Evolutionary conservation across 148 eudicot genomes (phyloP).

Genomic region (Pouteria glomerata): DNA sequence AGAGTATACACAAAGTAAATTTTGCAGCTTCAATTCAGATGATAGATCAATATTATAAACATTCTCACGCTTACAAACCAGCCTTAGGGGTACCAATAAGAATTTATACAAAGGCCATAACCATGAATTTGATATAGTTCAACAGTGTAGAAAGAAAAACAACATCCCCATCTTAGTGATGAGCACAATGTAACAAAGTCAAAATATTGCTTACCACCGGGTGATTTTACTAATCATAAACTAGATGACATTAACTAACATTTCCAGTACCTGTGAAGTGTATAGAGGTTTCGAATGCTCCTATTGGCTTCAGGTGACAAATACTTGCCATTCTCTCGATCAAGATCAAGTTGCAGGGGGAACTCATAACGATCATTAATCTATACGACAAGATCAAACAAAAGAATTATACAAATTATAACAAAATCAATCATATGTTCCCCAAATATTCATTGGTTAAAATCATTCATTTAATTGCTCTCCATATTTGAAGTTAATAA

Average conservation of each 20-base stretch:
- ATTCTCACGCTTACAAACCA: not conserved
- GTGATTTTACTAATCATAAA: too few species aligned
- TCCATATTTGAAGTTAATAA: not conserved
- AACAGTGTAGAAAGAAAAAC: not conserved
- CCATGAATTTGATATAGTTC: not conserved
- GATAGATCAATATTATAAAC: not conserved
- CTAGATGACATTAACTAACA: not conserved
- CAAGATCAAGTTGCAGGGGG: constrained; percentile 92
- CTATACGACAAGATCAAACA: constrained; percentile 25
- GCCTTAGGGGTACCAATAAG: too few species aligned
- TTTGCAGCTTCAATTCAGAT: constrained; percentile 4
- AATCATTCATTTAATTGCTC: not conserved
- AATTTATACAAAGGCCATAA: not conserved
- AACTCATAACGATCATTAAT: constrained; percentile 97
- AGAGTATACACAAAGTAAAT: not conserved
- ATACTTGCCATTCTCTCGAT: constrained; percentile 82
- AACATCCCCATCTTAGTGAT: not conserved
- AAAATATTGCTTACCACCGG: not conserved
- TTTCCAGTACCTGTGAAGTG: constrained; percentile 71
- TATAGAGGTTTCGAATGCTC: constrained; percentile 78
- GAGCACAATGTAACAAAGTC: not conserved
- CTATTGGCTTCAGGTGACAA: constrained; percentile 87
- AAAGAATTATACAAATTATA: not conserved
- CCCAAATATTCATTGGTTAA: not conserved
- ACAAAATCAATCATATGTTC: not conserved